Base-by-base conservation (phyloP, 768 basidiomycete genomes). In the Mrakia hoshinonis region DNA sequence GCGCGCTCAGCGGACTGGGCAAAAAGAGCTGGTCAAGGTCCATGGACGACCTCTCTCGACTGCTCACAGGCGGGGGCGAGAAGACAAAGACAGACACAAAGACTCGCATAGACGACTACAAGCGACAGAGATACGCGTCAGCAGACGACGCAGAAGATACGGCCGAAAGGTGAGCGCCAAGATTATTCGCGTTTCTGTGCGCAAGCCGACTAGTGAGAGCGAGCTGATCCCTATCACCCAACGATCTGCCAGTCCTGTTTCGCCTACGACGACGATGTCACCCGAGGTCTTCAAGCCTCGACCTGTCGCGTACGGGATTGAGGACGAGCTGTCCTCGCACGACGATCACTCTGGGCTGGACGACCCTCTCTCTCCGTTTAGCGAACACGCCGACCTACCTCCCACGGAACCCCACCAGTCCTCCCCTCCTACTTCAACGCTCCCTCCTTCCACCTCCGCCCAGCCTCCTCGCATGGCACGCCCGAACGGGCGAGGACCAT, bases 1-100 rank as follows among this genome's bases (percentile, higher is more conserved):
- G 58, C 18, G 58, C 31, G 7, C 15, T 61, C 31, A 36, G 31
- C 10, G 58, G 58, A 0, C 34, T 48, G 4, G 64, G 31, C n/a
- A 66, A 29, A 29, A 66, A 66, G 48, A 51, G 31, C 24, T 66
- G 64, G 64, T 66, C 64, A 29, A 66, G 64, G 64, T 29, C 24
- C 24, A 66, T 66, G 64, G 64, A 66, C 46, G 64, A 66, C 31
- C 64, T 66, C 13, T 66, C 64, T 0, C 47, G 20, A 10, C 12
- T 66, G 47, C 34, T 66, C 31, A 61, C 58, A 10, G 58, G 58
- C 10, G 58, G 58, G 3, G 58, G 36, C 31, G 22, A 39, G 29
- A 22, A 5, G 20, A 22, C 47, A n/a, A 51, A 26, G 43, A 47
- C 64, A 4, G 48, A 24, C n/a, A 46, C 47, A 15, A 48, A 49